Percentiles rank a stretch among this genome's conserved stretches.
These are phyloP conservation scores for Mycena floridula DNA, from an alignment of 768 basidiomycete genomes.

Conservation along the genomic window DNA sequence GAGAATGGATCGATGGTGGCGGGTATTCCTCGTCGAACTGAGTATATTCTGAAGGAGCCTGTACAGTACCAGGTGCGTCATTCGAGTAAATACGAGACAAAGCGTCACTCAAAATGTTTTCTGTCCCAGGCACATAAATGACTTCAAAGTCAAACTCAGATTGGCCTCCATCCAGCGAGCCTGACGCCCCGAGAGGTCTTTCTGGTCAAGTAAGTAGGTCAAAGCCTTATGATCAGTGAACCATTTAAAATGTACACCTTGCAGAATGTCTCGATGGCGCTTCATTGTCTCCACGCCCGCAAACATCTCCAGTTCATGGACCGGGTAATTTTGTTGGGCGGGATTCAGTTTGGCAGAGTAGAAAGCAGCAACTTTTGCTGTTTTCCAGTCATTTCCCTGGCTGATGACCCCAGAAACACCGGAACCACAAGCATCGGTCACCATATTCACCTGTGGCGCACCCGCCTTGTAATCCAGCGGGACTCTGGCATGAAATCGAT, in stretches of 20 bases:
- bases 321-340: constrained; percentile 17
- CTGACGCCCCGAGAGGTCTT: constrained; percentile 16
- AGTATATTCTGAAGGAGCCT: constrained; percentile 4
- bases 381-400: constrained; percentile 13
- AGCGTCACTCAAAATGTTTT: constrained; percentile 17
- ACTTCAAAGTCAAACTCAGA: constrained; percentile 21
- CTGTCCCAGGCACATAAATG: constrained; percentile 16
- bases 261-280: constrained; percentile 8
- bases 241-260: constrained; percentile 11
- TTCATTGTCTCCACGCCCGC: constrained; percentile 15
- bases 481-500: constrained; percentile 11
- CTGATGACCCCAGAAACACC: constrained; percentile 12
- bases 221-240: too few species aligned
- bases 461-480: constrained; percentile 16
- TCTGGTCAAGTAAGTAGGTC: constrained; percentile 14
- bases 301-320: too few species aligned
- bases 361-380: constrained; percentile 12
- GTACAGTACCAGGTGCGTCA: constrained; percentile 7
- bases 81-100: too few species aligned
- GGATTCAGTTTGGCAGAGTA: constrained; percentile 16
- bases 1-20: not conserved
- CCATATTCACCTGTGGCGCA: constrained; percentile 15
- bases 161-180: constrained; percentile 1
- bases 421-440: constrained; percentile 16
- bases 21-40: constrained; percentile 5